Conservation (phyloP, 2,329 filamentous ascomycete species). For the Diaporthe citrichinensis region DNA sequence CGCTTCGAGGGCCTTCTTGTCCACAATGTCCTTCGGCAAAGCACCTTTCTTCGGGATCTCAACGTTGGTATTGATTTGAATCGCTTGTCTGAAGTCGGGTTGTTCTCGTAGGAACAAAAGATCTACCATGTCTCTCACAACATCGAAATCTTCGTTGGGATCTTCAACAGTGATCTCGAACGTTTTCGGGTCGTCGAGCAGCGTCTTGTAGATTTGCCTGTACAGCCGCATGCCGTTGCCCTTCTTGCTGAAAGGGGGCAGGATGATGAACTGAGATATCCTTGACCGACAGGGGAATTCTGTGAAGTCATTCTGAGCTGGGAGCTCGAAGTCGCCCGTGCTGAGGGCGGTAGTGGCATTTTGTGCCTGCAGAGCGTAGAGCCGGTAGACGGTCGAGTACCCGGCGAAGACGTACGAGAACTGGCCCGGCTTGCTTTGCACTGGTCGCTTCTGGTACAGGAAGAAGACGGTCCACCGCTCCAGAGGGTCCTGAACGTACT, state of each 20-base stretch:
- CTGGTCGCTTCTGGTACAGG: slow-evolving; percentile 77
- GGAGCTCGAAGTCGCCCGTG: slow-evolving; percentile 54
- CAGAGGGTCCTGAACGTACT: slow-evolving; percentile 77
- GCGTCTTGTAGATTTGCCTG: slow-evolving; percentile 80
- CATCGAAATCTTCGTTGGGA: slow-evolving; percentile 88
- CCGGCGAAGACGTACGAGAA: slow-evolving; percentile 86
- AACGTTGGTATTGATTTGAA: slow-evolving; percentile 65
- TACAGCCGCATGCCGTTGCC: slow-evolving; percentile 88
- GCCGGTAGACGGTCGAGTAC: slow-evolving; percentile 91
- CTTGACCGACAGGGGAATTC: slow-evolving; percentile 82
- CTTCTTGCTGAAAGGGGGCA: slow-evolving; percentile 87
- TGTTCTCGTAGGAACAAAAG: slow-evolving; percentile 73
- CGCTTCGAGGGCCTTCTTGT: slow-evolving; percentile 66
- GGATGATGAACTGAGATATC: slow-evolving; percentile 92
- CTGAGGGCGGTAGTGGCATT: slow-evolving; percentile 51
- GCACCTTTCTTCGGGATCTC: slow-evolving; percentile 63
- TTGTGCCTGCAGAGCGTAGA: slow-evolving; percentile 74
- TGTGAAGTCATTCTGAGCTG: slow-evolving; percentile 58
- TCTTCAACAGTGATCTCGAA: slow-evolving; percentile 94
- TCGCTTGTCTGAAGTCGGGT: slow-evolving; percentile 69
- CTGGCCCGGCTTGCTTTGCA: slow-evolving; percentile 55
- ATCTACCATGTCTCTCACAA: slow-evolving; percentile 83
- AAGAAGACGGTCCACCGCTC: slow-evolving; percentile 95
- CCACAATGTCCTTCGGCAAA: slow-evolving; percentile 69
- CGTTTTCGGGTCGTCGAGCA: slow-evolving; percentile 76